Base-by-base conservation (phyloP, 2,329 filamentous ascomycete species). In the Clonostachys rosea region DNA sequence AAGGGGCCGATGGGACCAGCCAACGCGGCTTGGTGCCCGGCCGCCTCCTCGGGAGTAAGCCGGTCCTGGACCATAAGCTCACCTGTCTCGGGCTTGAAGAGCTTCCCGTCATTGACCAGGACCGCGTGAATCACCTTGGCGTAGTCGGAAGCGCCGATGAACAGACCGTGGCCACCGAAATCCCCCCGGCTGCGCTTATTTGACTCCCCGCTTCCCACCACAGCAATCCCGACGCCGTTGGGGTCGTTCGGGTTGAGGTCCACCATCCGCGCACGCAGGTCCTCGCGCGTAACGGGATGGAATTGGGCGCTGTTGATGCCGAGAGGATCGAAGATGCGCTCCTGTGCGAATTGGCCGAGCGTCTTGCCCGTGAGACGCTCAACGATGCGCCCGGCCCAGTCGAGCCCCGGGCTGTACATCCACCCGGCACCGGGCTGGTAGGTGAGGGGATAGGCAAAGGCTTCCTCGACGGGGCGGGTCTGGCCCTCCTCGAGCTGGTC, bases 381-480 rank as follows among this genome's bases (percentile, higher is more conserved):
- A 2, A 81, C 64, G 1, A 80, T 60, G 1, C 68, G 64, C 4
- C 78, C 77, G 0, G 70, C 73, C 76, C 75, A 81, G 59, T 82
- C 78, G 2, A 75, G 56, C 2, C 69, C 65, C 1, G 66, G 52
- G 1, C 74, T 69, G 50, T 81, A 81, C 51, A 66, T 63, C 76
- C 76, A 82, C 4, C 64, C 59, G 0, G 61, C 57, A 1, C 77
- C 78, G 1, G 78, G 79, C 47, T 82, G 72, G 50, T 69, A 78
- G 10, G 57, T 44, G 4, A 81, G 67, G 1, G 76, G 75, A 10
- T 70, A 65, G 11, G 51, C 49, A 50, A 69, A 76, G 0, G 65
- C 52, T 16, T 72, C 66, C 11, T 71, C 66, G 0, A 81, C 68
- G 0, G 62, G 63, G 12, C 53, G 52, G n/a, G 36, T 52, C 3